A percentile compares a stretch with the other conserved stretches of the same genome.
Conservation (phyloP, 352 stramenopile species). For the Phytophthora cryptogea region DNA sequence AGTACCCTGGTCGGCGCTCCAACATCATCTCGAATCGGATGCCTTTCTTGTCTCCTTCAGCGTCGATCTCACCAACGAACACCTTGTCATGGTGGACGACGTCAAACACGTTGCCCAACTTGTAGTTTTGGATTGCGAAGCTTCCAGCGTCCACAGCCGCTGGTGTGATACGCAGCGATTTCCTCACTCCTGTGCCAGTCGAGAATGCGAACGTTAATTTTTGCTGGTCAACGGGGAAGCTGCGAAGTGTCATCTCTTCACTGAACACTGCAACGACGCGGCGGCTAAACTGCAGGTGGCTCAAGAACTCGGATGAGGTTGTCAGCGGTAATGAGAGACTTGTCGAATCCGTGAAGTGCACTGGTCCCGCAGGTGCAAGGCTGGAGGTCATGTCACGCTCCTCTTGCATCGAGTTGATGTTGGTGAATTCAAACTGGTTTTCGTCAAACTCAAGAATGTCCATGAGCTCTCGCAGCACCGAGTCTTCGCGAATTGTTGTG, state of each 20-base stretch:
- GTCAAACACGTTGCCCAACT: slow-evolving; percentile 58
- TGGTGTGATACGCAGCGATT: slow-evolving; percentile 40
- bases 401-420: slow-evolving; percentile 43
- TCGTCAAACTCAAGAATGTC: slow-evolving; percentile 48
- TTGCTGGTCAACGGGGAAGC: slow-evolving; percentile 67
- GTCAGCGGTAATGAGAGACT: slow-evolving; percentile 22
- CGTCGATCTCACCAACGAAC: slow-evolving; percentile 46
- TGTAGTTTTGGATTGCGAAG: slow-evolving; percentile 56
- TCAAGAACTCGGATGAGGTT: slow-evolving; percentile 25
- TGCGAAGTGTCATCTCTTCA: slow-evolving; percentile 60
- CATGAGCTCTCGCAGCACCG: slow-evolving; percentile 43
- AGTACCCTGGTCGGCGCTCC: slow-evolving; percentile 51
- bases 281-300: slow-evolving; percentile 46
- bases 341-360: slow-evolving; percentile 35
- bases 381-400: slow-evolving; percentile 39
- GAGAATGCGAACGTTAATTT: slow-evolving; percentile 60
- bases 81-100: slow-evolving; percentile 59
- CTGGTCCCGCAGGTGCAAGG: slow-evolving; percentile 29
- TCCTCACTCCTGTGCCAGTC: slow-evolving; percentile 35
- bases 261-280: slow-evolving; percentile 51
- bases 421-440: slow-evolving; percentile 48
- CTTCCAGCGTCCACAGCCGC: slow-evolving; percentile 41
- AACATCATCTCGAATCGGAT: slow-evolving; percentile 69
- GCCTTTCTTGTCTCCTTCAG: slow-evolving; percentile 39
- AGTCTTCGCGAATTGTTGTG: slow-evolving; percentile 48